phyloP scores from a whole-genome alignment of 2,329 filamentous ascomycete species.

The Xylaria sp. region DNA sequence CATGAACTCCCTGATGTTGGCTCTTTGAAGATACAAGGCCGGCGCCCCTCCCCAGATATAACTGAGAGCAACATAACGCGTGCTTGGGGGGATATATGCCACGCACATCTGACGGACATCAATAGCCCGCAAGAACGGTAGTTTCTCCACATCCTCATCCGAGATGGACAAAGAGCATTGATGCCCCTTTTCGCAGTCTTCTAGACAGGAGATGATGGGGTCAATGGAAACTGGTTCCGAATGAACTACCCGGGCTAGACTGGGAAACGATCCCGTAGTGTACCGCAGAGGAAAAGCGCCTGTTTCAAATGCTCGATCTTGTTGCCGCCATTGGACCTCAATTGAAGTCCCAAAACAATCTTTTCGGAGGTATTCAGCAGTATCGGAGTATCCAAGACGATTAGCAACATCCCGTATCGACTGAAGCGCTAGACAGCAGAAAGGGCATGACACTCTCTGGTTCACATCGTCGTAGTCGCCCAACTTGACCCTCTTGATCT shows the following conservation, averaged over 20 bases:
- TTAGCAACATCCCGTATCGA: neutral
- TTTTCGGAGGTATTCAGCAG: neutral
- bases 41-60: neutral
- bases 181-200: neutral
- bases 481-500: neutral
- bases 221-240: neutral
- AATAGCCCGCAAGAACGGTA: neutral
- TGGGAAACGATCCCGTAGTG: neutral
- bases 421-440: neutral
- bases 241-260: neutral
- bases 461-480: neutral
- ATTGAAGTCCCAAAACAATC: neutral
- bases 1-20: neutral
- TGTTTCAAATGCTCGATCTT: neutral
- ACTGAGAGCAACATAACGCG: neutral
- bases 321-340: neutral
- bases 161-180: neutral
- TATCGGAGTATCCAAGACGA: neutral
- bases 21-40: neutral
- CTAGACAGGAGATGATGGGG: neutral
- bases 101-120: constrained; percentile 1
- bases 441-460: neutral
- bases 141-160: neutral
- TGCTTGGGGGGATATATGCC: neutral
- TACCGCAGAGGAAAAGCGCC: neutral